Base-by-base conservation (phyloP, 768 basidiomycete genomes). In the Cystobasidium onofrii region DNA sequence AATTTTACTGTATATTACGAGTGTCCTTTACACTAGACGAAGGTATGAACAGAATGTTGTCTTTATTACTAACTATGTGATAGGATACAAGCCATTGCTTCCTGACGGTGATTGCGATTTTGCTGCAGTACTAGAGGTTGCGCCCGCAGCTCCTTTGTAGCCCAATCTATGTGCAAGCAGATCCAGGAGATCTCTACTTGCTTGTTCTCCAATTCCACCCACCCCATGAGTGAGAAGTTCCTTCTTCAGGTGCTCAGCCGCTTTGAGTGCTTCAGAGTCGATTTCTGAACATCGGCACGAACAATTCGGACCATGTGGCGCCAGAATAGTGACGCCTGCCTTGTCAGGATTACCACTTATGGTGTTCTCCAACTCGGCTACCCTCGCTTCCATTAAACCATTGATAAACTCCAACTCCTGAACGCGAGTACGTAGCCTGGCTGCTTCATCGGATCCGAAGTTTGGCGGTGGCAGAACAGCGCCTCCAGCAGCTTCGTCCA, bases 371-470 rank as follows among this genome's bases (percentile, higher is more conserved):
- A 74, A 41, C 18, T 74, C 65, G 18, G 50, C 64, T 46, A 74
- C 73, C n/a, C 73, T 44, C 13, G 31, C 39, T 27, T 41, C 64
- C 44, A 74, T 52, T 1, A 74, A 31, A 41, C 71, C 52, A 57
- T 74, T 74, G 70, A 74, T 74, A 29, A 74, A 64, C 34, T 74
- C 73, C 18, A 74, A 54, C 29, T 74, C 73, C 25, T 73, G 71
- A 1, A 74, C 44, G 1, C 73, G 64, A 17, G 61, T 74, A 29
- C 66, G 44, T 1, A 74, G 61, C 9, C 34, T 15, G 10, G 46
- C 61, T 31, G 66, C 66, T 27, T 74, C 73, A 13, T 69, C 66
- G 36, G 27, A 69, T 2, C 66, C 66, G 54, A 27, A 25, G 46
- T 69, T 69, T 6, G 66, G 66, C 27, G 46, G 66, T 60, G 66